Evolutionary conservation across 169 alveolate species (phyloP).

Genomic region (Plasmodium reichenowi): DNA sequence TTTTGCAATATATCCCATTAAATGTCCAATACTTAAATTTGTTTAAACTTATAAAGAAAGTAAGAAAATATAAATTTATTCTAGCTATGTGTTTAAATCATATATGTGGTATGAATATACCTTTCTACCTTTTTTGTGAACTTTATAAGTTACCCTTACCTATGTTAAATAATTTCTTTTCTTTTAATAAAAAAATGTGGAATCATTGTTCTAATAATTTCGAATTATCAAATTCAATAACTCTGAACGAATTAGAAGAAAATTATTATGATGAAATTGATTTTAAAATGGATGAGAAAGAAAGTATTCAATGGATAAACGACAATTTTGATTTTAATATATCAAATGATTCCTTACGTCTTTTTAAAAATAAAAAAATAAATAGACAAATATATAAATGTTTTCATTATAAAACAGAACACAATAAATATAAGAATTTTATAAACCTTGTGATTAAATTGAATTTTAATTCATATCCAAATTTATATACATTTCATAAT

Average conservation of each 20-base stretch:
- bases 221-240: conserved; percentile 13
- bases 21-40: conserved; percentile 61
- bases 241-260: conserved; percentile 30
- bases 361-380: conserved; percentile 43
- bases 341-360: conserved; percentile 23
- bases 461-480: conserved; percentile 33
- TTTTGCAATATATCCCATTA: conserved; percentile 63
- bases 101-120: conserved; percentile 62
- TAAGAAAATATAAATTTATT: conserved; percentile 45
- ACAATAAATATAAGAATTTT: conserved; percentile 18
- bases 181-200: conserved; percentile 18
- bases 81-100: conserved; percentile 62
- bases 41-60: conserved; percentile 69
- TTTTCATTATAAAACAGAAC: conserved; percentile 27
- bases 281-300: conserved; percentile 33
- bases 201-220: background rate
- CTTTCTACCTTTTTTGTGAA: conserved; percentile 49
- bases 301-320: conserved; percentile 50
- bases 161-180: conserved; percentile 39
- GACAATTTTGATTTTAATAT: conserved; percentile 30
- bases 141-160: conserved; percentile 29
- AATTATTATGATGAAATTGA: conserved; percentile 19
- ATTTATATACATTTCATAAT: conserved; percentile 31
- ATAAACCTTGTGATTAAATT: conserved; percentile 39
- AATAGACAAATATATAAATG: conserved; percentile 22